phyloP scores from a whole-genome alignment of 305 asterid genomes.

The Solanum aculeatissimum region DNA sequence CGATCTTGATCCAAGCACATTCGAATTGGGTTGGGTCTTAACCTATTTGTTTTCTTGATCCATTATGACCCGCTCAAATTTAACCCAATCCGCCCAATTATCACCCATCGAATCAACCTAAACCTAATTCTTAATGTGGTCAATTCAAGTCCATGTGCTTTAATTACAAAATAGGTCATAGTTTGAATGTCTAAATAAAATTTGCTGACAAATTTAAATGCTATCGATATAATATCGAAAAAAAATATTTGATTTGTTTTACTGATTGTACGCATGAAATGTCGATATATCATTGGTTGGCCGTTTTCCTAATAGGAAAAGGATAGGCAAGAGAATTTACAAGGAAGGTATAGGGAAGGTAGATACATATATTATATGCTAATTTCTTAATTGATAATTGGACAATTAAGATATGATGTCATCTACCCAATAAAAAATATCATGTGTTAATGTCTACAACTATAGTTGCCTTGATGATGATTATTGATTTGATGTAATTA shows the following conservation, averaged over 20 bases:
- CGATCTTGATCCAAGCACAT: no score
- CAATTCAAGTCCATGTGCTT: no score
- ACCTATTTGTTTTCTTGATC: no score
- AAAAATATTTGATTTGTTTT: not conserved
- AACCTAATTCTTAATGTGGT: no score
- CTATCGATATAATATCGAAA: no score
- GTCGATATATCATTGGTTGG: not conserved
- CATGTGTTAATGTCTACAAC: conserved; percentile 11
- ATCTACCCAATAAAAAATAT: not conserved
- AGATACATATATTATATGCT: not conserved
- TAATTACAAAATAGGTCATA: no score
- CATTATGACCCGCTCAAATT: no score
- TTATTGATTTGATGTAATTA: conserved; percentile 12
- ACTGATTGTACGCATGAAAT: not conserved
- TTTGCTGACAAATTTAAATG: no score
- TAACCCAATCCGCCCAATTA: no score
- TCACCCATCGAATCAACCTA: no score
- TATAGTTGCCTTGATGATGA: conserved; percentile 2
- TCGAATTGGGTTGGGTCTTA: no score
- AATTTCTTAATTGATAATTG: not conserved
- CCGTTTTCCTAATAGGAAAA: not conserved
- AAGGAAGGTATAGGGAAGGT: not conserved
- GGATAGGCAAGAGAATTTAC: conserved; percentile 1
- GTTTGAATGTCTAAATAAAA: no score
- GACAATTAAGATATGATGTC: not conserved